Conservation (phyloP, 805 yeast genomes). For the Candida fluviatilis region DNA sequence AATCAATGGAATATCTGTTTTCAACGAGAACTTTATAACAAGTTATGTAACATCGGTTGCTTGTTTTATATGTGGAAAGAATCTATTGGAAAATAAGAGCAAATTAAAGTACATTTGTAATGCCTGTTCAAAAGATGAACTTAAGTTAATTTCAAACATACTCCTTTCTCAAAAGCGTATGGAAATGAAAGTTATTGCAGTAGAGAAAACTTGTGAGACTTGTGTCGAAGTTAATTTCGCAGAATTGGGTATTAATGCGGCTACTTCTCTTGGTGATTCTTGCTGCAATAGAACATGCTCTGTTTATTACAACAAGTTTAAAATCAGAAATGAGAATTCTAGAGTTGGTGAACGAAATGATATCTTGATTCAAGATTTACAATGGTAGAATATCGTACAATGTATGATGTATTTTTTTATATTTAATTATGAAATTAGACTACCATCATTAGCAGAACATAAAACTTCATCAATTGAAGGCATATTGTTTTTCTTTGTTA, state of each 20-base stretch:
- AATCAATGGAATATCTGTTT: neutral
- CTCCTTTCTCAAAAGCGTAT: constrained; percentile 17
- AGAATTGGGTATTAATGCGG: constrained; percentile 9
- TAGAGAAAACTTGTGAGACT: constrained; percentile 14
- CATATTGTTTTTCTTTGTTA: neutral
- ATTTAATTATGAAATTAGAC: neutral
- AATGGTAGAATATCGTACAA: constrained; percentile 11
- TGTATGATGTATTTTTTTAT: neutral
- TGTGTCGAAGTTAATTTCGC: constrained; percentile 19
- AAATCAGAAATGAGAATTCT: constrained; percentile 29
- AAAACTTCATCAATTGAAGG: constrained; percentile 1
- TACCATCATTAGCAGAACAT: neutral
- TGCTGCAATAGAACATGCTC: constrained; percentile 69
- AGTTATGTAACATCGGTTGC: constrained; percentile 13
- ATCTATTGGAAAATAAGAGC: constrained; percentile 4
- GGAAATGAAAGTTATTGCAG: constrained; percentile 16
- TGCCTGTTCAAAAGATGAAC: constrained; percentile 24
- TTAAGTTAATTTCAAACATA: constrained; percentile 29
- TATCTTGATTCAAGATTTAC: constrained; percentile 6
- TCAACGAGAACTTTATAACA: constrained; percentile 9
- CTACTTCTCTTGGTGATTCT: constrained; percentile 8
- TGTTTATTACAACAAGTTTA: constrained; percentile 51
- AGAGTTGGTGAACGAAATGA: constrained; percentile 6
- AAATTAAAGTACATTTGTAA: constrained; percentile 14
- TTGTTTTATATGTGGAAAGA: constrained; percentile 25